Evolutionary conservation across 2,329 filamentous ascomycete species (phyloP).

Genomic region (Phoma sp.): DNA sequence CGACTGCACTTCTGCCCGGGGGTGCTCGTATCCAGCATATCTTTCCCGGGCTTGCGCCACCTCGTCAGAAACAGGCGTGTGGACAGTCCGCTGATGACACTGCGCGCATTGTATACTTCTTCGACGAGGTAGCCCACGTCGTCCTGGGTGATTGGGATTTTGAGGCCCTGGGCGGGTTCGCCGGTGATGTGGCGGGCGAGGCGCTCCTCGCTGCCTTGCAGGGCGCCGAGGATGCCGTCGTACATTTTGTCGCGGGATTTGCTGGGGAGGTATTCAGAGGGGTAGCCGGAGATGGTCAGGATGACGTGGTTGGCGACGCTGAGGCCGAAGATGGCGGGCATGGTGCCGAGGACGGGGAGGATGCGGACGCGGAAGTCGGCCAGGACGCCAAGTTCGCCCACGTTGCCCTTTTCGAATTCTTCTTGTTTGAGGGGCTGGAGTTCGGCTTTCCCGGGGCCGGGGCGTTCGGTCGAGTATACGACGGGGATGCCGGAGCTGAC

Average conservation of each 20-base stretch:
- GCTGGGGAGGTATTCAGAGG: constrained; percentile 79
- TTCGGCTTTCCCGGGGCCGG: constrained; percentile 88
- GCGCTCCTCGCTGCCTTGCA: constrained; percentile 83
- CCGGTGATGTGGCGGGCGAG: constrained; percentile 64
- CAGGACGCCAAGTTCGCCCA: constrained; percentile 85
- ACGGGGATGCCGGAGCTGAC: constrained; percentile 87
- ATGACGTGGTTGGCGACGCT: constrained; percentile 93
- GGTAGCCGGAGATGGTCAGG: constrained; percentile 80
- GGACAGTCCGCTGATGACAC: constrained; percentile 80
- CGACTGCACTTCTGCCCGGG: constrained; percentile 81
- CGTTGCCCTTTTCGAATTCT: constrained; percentile 84
- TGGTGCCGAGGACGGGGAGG: constrained; percentile 90
- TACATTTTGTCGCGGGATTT: constrained; percentile 93
- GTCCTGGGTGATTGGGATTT: constrained; percentile 76
- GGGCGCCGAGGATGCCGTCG: constrained; percentile 76
- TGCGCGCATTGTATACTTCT: constrained; percentile 85
- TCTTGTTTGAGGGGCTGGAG: constrained; percentile 86
- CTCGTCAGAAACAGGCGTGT: constrained; percentile 81
- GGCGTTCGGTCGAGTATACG: constrained; percentile 90
- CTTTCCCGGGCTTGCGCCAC: constrained; percentile 73
- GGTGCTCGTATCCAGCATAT: constrained; percentile 70
- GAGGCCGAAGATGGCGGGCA: constrained; percentile 96
- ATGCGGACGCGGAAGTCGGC: constrained; percentile 96
- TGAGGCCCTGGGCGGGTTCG: constrained; percentile 72
- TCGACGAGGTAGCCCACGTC: constrained; percentile 91